Base-by-base conservation (phyloP, 2,329 filamentous ascomycete species). In the Cryphonectria carpinicola region DNA sequence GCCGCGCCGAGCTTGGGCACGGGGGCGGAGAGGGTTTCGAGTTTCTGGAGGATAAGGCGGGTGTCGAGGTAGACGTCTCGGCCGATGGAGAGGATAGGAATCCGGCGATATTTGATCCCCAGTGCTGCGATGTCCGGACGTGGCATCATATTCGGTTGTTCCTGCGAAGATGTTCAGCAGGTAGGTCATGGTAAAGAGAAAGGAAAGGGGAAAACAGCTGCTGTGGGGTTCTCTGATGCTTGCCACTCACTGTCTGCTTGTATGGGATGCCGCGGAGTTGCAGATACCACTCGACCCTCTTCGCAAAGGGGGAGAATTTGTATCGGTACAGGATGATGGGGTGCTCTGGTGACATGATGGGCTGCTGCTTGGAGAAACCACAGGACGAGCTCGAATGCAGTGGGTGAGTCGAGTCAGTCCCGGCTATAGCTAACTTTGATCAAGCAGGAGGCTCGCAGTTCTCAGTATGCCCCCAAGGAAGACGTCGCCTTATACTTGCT, bases 11-110 rank as follows among this genome's bases (percentile, higher is more conserved):
- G 79, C 1, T 76, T 79, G 0, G 82, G 77, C 19, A 81, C 78
- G 2, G 82, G 73, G 0, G 86, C 86, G 76, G 86, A 88, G 49
- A 86, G 80, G 1, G 81, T 75, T 75, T 93, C 89, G 1, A 94
- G 87, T 78, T 89, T 90, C 37, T 79, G 79, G 28, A 94, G 79
- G 75, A 93, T 93, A 32, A 93, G 85, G 3, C 89, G 87, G 2
- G 89, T 90, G 82, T 94, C 92, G 72, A 88, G 82, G 81, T 93
- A 93, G 60, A 94, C 81, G 76, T 92, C 88, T 7, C 87, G 83
- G 22, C 90, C 91, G 74, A 93, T 89, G 32, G 88, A 81, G 66
- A 93, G 80, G 66, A 93, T 76, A 1, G 92, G 92, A 70, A 93
- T 93, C 70, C 92, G 90, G 4, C 91, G 87, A 80, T 94, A 91